A percentile compares a stretch with the other conserved stretches of the same genome.
Conservation (phyloP, 2,329 filamentous ascomycete genomes). For the Pseudovirgaria hyperparasitica region DNA sequence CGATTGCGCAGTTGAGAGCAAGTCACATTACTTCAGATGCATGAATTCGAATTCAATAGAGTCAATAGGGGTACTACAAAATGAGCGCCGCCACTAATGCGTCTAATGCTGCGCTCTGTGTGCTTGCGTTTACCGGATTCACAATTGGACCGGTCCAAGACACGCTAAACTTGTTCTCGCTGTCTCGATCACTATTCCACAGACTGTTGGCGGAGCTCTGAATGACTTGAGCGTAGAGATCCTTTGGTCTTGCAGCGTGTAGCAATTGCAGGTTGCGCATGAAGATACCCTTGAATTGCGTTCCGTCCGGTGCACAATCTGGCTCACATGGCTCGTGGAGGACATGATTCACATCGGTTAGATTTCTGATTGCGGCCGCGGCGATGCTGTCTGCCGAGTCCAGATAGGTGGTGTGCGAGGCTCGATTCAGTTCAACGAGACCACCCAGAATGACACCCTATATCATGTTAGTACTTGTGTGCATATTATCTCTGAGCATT, state of each 20-base stretch:
- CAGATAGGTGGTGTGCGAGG: conserved; percentile 23
- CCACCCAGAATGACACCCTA: conserved; percentile 50
- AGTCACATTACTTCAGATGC: too few species aligned
- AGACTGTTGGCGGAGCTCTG: conserved; percentile 50
- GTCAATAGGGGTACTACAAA: too few species aligned
- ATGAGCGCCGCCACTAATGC: conserved; percentile 55
- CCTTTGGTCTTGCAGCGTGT: conserved; percentile 36
- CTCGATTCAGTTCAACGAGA: conserved; percentile 39
- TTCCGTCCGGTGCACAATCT: conserved; percentile 29
- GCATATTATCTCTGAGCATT: conserved; percentile 1
- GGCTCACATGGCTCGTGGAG: conserved; percentile 28
- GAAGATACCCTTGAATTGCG: conserved; percentile 64
- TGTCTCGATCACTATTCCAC: conserved; percentile 46
- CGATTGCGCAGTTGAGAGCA: too few species aligned
- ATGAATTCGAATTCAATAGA: too few species aligned
- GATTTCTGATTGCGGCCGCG: conserved; percentile 21
- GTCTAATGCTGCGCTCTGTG: conserved; percentile 55
- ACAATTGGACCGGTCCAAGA: conserved; percentile 52
- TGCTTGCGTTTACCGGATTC: conserved; percentile 39
- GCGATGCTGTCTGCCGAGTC: conserved; percentile 25
- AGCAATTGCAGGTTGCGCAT: conserved; percentile 50
- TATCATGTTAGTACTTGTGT: conserved; percentile 40
- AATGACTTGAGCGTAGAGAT: conserved; percentile 42
- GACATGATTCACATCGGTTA: conserved; percentile 25
- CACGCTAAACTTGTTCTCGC: conserved; percentile 41